Conservation (phyloP, 257 asterid genomes). For the Solanum rostratum region DNA sequence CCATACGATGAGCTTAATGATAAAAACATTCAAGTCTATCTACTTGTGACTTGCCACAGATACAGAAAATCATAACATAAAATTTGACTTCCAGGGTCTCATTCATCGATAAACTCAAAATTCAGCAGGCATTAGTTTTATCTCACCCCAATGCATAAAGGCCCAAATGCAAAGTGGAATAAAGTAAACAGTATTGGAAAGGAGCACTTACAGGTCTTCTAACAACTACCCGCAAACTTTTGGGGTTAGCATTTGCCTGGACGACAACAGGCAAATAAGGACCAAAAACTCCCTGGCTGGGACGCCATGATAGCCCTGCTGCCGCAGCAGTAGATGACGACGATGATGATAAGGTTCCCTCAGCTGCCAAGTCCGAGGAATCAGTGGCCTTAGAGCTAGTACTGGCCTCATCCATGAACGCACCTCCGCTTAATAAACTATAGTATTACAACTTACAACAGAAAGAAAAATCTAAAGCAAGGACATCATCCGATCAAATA, state of each 20-base stretch:
- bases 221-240: conserved; percentile 51
- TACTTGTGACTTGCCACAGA: not conserved
- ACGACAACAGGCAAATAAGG: conserved; percentile 31
- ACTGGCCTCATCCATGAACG: conserved; percentile 57
- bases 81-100: not conserved
- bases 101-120: not conserved
- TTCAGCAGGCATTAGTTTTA: not conserved
- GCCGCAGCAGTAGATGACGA: not conserved
- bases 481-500: conserved; percentile 2
- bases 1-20: not conserved
- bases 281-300: conserved; percentile 54
- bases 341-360: conserved; percentile 34
- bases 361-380: not conserved
- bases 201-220: conserved; percentile 73
- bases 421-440: not conserved
- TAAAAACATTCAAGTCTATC: not conserved
- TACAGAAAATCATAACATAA: not conserved
- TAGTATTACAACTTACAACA: not conserved
- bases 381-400: conserved; percentile 6
- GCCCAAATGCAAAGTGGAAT: not conserved
- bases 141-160: not conserved
- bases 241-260: conserved; percentile 40
- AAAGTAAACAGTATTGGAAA: not conserved
- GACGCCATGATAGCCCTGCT: conserved; percentile 48
- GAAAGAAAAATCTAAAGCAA: not conserved